Evolutionary conservation across 2,329 filamentous ascomycete genomes (phyloP).

Genomic region (Lasiodiplodia citricola): DNA sequence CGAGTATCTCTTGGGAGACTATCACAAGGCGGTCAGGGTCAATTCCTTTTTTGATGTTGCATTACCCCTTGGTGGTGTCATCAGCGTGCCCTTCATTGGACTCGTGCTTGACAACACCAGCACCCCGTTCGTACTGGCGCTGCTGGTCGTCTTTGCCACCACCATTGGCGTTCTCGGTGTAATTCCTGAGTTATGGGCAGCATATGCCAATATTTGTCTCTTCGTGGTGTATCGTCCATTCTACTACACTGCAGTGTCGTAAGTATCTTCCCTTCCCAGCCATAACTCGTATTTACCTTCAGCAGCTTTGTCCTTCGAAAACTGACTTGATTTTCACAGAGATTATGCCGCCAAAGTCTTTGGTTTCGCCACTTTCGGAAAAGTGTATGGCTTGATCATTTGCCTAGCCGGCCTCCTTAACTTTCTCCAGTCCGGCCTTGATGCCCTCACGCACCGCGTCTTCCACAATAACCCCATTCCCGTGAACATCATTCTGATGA

Average conservation of each 20-base stretch:
- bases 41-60: slow-evolving; percentile 89
- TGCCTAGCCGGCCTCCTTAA: slow-evolving; percentile 84
- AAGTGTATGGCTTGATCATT: slow-evolving; percentile 91
- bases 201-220: slow-evolving; percentile 75
- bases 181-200: slow-evolving; percentile 72
- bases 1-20: slow-evolving; percentile 70
- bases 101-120: slow-evolving; percentile 76
- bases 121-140: slow-evolving; percentile 71
- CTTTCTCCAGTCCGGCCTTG: slow-evolving; percentile 80
- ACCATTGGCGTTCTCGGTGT: slow-evolving; percentile 77
- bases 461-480: slow-evolving; percentile 77
- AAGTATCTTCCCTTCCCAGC: slow-evolving; percentile 35
- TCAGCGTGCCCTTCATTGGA: slow-evolving; percentile 88
- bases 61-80: slow-evolving; percentile 78
- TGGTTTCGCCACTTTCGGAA: slow-evolving; percentile 87
- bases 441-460: slow-evolving; percentile 74
- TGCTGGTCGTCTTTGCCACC: slow-evolving; percentile 74
- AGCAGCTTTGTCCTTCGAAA: not conserved
- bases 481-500: slow-evolving; percentile 73
- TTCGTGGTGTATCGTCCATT: slow-evolving; percentile 87
- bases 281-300: not conserved
- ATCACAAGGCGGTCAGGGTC: slow-evolving; percentile 66
- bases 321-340: slow-evolving; percentile 38
- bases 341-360: slow-evolving; percentile 93
- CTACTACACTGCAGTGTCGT: slow-evolving; percentile 87